Conservation (phyloP, 768 basidiomycete genomes). For the Lactifluus echinatus region DNA sequence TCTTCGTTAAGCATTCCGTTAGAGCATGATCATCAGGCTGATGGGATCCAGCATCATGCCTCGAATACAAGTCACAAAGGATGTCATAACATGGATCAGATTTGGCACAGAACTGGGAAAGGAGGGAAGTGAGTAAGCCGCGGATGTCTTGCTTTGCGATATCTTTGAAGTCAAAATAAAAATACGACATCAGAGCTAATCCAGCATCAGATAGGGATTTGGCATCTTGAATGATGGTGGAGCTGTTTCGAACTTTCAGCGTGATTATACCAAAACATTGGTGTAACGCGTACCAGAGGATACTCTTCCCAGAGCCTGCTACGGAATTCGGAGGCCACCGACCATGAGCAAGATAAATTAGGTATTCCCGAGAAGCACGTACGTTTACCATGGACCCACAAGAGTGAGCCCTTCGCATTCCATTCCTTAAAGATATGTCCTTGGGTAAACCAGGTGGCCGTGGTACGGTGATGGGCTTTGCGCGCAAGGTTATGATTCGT, state of each 20-base stretch:
- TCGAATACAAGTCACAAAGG: background rate
- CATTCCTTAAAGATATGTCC: background rate
- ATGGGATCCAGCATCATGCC: background rate
- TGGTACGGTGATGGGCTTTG: background rate
- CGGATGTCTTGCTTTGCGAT: background rate
- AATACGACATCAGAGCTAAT: background rate
- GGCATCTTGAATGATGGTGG: background rate
- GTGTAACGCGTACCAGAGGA: background rate
- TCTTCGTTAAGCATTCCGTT: background rate
- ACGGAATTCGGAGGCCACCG: background rate
- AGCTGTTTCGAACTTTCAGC: background rate
- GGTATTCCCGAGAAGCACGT: background rate
- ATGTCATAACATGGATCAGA: background rate
- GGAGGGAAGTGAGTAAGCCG: background rate
- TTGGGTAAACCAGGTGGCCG: background rate
- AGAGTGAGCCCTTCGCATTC: background rate
- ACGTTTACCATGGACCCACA: slow-evolving; percentile 2
- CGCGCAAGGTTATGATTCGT: background rate
- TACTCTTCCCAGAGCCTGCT: no score
- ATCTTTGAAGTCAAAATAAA: no score
- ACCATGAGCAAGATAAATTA: background rate
- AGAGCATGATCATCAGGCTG: background rate
- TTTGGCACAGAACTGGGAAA: background rate
- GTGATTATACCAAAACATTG: background rate
- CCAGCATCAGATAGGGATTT: background rate